Evolutionary conservation across 1,284 basidiomycete species (phyloP), one percentile per base, ranked within the genome.

Genomic region (Coniferiporia sulphurascens): DNA sequence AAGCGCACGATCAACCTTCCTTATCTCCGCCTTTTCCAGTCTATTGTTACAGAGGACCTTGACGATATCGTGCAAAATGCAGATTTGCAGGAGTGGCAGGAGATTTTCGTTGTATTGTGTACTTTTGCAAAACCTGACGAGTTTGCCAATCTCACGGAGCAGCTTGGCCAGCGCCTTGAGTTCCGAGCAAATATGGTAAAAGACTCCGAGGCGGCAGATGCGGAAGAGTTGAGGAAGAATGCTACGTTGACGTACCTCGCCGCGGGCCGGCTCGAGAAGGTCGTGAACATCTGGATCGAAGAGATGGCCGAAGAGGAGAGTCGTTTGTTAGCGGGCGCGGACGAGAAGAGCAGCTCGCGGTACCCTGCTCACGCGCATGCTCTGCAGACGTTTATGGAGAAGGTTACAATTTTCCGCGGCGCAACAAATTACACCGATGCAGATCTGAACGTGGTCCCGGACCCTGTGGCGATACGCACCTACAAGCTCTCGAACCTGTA

Each of bases 21-120:
- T 0, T 98, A 98, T 74, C 83, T 98, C 22, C 91, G 96, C 38
- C 82, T 99, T 5, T 94, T 96, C 83, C 94, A 98, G 73, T 93
- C 90, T 22, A 94, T 99, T 68, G 93, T 98, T 60, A 90, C 89
- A 55, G 89, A 95, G 69, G 95, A 98, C 68, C 83, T 99, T 12
- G 81, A 85, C 45, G 94, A 97, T 74, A 87, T 98, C 60, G 94
- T 97, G 1, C 94, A 97, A 72, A 97, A 98, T 68, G 96, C 95
- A 15, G 95, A 99, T 67, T 73, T 98, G 45, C 78, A 84, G 58
- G 95, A 99, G 71, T 99, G 96, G 97, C 87, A 91, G 65, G 96
- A 98, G 73, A 92, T 96, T 60, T 98, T 99, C 68, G 95, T 98
- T 50, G 93, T 99, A 2, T 73, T 98, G 13, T 98, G 95, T 78